phyloP scores from a whole-genome alignment of 306 rosid genomes.

The Ormosia emarginata region DNA sequence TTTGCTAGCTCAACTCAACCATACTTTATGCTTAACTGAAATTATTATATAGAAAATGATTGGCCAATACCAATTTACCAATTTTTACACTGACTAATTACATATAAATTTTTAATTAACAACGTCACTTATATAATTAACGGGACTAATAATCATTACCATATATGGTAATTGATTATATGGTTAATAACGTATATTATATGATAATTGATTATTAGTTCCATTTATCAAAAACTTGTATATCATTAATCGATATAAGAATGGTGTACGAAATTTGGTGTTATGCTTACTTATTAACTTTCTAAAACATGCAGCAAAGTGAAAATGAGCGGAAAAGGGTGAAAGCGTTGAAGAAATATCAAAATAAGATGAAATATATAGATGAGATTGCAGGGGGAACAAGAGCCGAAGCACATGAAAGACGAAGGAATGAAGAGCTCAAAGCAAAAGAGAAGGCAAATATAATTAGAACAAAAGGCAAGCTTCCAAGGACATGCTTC shows the following conservation, averaged over 20 bases:
- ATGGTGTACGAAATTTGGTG: too few species aligned
- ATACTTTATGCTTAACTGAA: background rate
- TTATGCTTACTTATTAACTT: background rate
- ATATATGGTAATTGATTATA: too few species aligned
- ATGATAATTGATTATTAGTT: too few species aligned
- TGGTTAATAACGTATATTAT: too few species aligned
- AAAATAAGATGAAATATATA: conserved; percentile 31
- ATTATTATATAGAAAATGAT: background rate
- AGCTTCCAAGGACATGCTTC: conserved; percentile 46
- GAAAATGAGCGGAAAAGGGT: conserved; percentile 34
- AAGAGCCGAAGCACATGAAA: conserved; percentile 54
- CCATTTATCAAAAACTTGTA: too few species aligned
- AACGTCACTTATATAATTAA: too few species aligned
- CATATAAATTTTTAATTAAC: too few species aligned
- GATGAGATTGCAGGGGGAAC: conserved; percentile 55
- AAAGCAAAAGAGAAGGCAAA: conserved; percentile 66
- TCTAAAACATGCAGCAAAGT: conserved; percentile 32
- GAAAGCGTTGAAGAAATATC: conserved; percentile 34
- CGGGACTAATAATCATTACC: too few species aligned
- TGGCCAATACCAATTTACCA: too few species aligned
- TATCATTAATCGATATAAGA: too few species aligned
- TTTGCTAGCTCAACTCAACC: background rate
- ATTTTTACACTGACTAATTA: too few species aligned
- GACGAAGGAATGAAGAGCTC: conserved; percentile 37
- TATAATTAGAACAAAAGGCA: conserved; percentile 56